A percentile compares a stretch with the other conserved stretches of the same genome.
Evolutionary conservation across 139 green algal genomes (phyloP).

Genomic region (Astrephomene gubernaculifera): DNA sequence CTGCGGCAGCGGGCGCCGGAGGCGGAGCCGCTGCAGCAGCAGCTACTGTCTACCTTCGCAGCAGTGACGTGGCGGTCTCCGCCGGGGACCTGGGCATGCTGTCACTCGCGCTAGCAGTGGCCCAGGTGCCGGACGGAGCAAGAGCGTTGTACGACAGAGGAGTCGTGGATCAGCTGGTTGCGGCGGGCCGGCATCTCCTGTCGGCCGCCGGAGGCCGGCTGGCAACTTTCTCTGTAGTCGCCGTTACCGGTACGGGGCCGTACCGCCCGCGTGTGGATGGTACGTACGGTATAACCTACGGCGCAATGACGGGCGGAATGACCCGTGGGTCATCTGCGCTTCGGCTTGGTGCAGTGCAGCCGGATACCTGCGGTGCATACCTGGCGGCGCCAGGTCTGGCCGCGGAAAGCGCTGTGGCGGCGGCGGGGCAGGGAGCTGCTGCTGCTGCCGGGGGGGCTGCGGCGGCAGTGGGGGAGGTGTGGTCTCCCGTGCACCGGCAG

Average conservation of each 20-base stretch:
- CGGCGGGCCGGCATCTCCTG: slow-evolving; percentile 50
- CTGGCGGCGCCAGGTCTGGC: neutral
- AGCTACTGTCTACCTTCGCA: slow-evolving; percentile 25
- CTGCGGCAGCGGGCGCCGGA: neutral
- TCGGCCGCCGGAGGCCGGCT: slow-evolving; percentile 25
- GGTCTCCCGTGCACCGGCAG: slow-evolving; percentile 45
- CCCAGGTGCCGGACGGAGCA: slow-evolving; percentile 55
- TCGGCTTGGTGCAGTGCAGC: too few species aligned
- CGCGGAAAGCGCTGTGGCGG: neutral
- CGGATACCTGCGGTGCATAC: slow-evolving; percentile 33
- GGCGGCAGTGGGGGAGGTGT: neutral
- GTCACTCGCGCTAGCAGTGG: slow-evolving; percentile 52
- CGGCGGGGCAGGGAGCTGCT: too few species aligned
- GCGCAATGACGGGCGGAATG: too few species aligned
- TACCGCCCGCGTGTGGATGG: slow-evolving; percentile 36
- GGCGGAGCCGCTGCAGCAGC: neutral
- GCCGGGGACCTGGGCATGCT: slow-evolving; percentile 56
- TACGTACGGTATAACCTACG: slow-evolving; percentile 8
- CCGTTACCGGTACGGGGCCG: slow-evolving; percentile 27
- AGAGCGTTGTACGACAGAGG: slow-evolving; percentile 53
- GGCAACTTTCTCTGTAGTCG: slow-evolving; percentile 39
- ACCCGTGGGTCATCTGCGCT: neutral
- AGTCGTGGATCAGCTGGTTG: slow-evolving; percentile 30
- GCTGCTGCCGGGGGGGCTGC: too few species aligned
- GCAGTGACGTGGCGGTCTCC: neutral